Conservation (phyloP, 2,329 filamentous ascomycete genomes). For the Mycocentrospora acerina region DNA sequence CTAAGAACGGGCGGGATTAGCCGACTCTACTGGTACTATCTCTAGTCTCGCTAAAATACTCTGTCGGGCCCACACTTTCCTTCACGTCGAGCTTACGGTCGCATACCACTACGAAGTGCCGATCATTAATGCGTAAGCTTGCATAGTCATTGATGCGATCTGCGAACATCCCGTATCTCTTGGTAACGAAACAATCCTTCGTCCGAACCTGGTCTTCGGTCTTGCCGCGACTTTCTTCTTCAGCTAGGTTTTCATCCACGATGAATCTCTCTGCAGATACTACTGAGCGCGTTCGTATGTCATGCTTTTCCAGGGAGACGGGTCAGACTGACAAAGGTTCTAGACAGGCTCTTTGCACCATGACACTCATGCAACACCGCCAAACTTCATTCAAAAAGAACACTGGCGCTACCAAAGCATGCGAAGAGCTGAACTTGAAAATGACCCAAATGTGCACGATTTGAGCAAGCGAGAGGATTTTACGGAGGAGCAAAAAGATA, state of each 20-base stretch:
- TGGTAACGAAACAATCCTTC: too few relatives aligned
- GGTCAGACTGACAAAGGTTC: constrained; percentile 20
- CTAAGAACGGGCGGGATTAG: too few relatives aligned
- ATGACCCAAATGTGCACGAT: constrained; percentile 48
- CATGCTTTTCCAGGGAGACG: constrained; percentile 13
- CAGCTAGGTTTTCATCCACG: neutral
- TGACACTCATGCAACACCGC: constrained; percentile 41
- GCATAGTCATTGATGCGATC: too few relatives aligned
- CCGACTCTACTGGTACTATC: too few relatives aligned
- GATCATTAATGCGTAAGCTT: too few relatives aligned
- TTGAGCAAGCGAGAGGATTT: constrained; percentile 30
- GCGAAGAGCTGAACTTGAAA: constrained; percentile 54
- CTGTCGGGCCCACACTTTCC: too few relatives aligned
- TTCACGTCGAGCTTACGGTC: too few relatives aligned
- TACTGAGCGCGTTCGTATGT: constrained; percentile 38
- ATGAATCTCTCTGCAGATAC: constrained; percentile 30
- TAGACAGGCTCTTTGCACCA: constrained; percentile 33
- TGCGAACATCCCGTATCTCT: too few relatives aligned
- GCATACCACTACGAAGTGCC: too few relatives aligned
- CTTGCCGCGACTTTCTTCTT: too few relatives aligned
- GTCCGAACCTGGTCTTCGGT: too few relatives aligned
- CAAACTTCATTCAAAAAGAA: constrained; percentile 36
- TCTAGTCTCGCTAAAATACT: too few relatives aligned
- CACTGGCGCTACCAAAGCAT: constrained; percentile 61
- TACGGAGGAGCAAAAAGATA: constrained; percentile 38